phyloP scores from a whole-genome alignment of 257 asterid species.

The Craterostigma plantagineum region DNA sequence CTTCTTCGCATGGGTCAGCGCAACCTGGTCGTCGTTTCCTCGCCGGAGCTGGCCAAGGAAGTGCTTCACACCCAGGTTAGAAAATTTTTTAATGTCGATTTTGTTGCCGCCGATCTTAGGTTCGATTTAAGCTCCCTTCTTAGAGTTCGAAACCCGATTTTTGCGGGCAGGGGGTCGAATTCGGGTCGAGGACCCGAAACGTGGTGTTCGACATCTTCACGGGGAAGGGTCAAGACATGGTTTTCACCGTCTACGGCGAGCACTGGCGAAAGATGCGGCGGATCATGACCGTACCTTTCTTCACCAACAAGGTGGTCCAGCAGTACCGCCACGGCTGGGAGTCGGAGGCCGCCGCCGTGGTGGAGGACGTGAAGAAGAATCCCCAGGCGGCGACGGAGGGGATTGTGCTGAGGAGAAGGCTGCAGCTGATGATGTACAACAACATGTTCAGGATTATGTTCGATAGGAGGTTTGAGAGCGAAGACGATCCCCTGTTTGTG shows the following conservation, averaged over 20 bases:
- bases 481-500: constrained; percentile 54
- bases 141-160: no score
- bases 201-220: constrained; percentile 85
- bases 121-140: no score
- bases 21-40: constrained; percentile 65
- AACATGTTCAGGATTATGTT: constrained; percentile 80
- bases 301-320: constrained; percentile 80
- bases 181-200: constrained; percentile 74
- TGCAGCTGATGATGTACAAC: constrained; percentile 91
- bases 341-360: constrained; percentile 54
- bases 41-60: constrained; percentile 69
- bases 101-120: no score
- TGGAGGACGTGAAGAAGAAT: constrained; percentile 62
- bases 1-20: constrained; percentile 84
- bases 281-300: constrained; percentile 82
- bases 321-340: constrained; percentile 68
- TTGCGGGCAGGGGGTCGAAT: constrained; percentile 44
- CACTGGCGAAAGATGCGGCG: constrained; percentile 97
- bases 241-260: constrained; percentile 83
- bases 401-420: constrained; percentile 45
- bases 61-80: constrained; percentile 45
- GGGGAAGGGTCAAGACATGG: constrained; percentile 85
- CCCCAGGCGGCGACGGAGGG: constrained; percentile 62
- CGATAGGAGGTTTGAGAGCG: constrained; percentile 67
- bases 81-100: no score